A percentile compares a stretch with the other conserved stretches of the same genome.
Conservation (phyloP, 192 early-diverging fungal genomes). For the Piromyces finnis region DNA sequence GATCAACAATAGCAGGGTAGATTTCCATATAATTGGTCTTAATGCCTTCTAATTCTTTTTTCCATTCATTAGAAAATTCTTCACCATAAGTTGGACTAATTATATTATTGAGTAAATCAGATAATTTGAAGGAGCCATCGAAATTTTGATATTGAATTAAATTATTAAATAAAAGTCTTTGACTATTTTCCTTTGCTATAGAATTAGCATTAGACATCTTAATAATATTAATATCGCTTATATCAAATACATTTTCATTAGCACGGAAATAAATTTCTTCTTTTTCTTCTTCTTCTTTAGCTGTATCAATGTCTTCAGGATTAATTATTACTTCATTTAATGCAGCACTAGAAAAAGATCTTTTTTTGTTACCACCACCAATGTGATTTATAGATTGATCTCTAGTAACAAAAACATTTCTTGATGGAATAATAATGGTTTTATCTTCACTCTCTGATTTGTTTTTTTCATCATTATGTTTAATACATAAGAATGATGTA, state of each 20-base stretch:
- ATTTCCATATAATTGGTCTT: background rate
- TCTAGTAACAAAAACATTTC: background rate
- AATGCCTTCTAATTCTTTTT: background rate
- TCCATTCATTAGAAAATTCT: background rate
- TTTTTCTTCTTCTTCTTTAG: conserved; percentile 1
- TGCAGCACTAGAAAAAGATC: background rate
- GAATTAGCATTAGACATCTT: background rate
- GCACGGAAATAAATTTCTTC: background rate
- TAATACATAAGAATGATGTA: conserved; percentile 4
- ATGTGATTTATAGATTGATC: conserved; percentile 14
- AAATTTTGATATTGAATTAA: background rate
- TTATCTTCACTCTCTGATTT: background rate
- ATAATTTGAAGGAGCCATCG: background rate
- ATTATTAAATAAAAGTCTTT: background rate
- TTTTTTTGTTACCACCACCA: background rate
- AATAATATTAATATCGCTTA: background rate
- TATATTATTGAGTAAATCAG: background rate
- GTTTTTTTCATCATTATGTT: conserved; percentile 3
- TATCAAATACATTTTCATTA: background rate
- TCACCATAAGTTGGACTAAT: background rate
- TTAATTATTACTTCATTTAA: too few species aligned
- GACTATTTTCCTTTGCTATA: background rate
- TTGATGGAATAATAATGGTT: background rate
- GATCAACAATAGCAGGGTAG: background rate
- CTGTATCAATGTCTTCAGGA: conserved; percentile 12